A percentile compares a stretch with the other conserved stretches of the same genome.
Conservation (phyloP, 78 protist species). For the Dictyostelium capitatum region DNA sequence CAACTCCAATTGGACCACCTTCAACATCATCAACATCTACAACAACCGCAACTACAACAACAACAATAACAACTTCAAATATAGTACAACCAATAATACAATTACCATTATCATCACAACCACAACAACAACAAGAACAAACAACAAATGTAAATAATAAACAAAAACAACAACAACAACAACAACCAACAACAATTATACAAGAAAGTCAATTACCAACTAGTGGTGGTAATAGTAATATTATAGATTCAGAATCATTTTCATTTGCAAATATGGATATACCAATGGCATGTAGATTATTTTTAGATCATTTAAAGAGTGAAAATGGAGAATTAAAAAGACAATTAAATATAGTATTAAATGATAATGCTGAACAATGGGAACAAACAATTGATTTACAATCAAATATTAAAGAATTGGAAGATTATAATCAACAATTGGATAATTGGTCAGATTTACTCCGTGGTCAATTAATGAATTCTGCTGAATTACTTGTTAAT, state of each 20-base stretch:
- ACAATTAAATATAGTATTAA: slow-evolving; percentile 40
- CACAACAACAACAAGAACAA: not conserved
- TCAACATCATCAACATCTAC: not conserved
- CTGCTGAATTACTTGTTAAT: slow-evolving; percentile 25
- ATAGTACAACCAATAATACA: not conserved
- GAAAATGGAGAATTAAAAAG: slow-evolving; percentile 39
- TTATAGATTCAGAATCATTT: slow-evolving; percentile 1
- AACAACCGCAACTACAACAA: not conserved
- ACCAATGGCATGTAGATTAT: slow-evolving; percentile 26
- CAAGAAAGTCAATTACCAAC: not conserved
- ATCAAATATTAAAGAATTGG: not conserved
- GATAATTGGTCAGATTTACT: slow-evolving; percentile 4
- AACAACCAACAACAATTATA: not conserved
- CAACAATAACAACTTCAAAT: not conserved
- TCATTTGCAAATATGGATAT: slow-evolving; percentile 21
- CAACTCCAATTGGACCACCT: slow-evolving; percentile 4
- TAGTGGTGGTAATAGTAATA: not conserved
- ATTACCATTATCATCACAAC: not conserved
- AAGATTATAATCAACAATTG: slow-evolving; percentile 2
- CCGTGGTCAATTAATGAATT: slow-evolving; percentile 9
- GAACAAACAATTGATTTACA: slow-evolving; percentile 27
- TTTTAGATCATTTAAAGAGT: slow-evolving; percentile 43
- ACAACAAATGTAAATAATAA: slow-evolving; percentile 12
- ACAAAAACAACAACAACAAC: not conserved
- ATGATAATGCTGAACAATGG: slow-evolving; percentile 56